phyloP scores from a whole-genome alignment of 2,329 filamentous ascomycete genomes.

The Penicillium sp. region DNA sequence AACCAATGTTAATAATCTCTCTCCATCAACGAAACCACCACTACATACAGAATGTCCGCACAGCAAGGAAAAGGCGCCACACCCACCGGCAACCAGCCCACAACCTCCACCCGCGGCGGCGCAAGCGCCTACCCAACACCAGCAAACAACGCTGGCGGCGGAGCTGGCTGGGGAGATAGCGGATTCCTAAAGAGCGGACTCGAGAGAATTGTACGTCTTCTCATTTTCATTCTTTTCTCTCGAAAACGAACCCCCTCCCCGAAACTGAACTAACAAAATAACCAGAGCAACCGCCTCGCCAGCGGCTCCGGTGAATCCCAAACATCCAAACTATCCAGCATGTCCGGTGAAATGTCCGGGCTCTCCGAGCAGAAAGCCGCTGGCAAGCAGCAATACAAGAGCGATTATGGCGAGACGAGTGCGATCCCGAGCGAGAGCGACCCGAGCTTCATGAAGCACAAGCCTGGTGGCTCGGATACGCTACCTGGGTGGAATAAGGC shows the following conservation, averaged over 20 bases:
- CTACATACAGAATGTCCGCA: constrained; percentile 4
- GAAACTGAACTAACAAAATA: background rate
- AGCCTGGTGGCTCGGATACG: constrained; percentile 6
- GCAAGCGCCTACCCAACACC: constrained; percentile 33
- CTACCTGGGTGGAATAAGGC: constrained; percentile 14
- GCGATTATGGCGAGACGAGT: background rate
- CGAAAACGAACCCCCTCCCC: no score
- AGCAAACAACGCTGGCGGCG: constrained; percentile 35
- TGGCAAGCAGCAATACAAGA: background rate
- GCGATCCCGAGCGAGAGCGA: background rate
- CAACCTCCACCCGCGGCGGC: constrained; percentile 29
- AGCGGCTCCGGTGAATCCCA: constrained; percentile 1
- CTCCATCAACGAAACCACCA: background rate
- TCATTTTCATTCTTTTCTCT: background rate
- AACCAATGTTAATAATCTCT: background rate
- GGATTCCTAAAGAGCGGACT: constrained; percentile 29
- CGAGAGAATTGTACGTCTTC: background rate
- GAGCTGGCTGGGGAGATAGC: constrained; percentile 29
- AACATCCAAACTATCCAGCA: background rate
- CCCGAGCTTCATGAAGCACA: background rate
- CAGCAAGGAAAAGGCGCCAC: constrained; percentile 1
- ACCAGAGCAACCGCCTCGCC: constrained; percentile 4
- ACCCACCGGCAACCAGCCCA: constrained; percentile 12
- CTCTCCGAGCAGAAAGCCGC: constrained; percentile 1
- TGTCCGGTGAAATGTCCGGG: background rate